Percentiles rank a stretch among this genome's conserved stretches.
These are phyloP conservation scores for Trichoderma erinaceum DNA, from an alignment of 495 filamentous ascomycete species.

Conservation along the genomic window DNA sequence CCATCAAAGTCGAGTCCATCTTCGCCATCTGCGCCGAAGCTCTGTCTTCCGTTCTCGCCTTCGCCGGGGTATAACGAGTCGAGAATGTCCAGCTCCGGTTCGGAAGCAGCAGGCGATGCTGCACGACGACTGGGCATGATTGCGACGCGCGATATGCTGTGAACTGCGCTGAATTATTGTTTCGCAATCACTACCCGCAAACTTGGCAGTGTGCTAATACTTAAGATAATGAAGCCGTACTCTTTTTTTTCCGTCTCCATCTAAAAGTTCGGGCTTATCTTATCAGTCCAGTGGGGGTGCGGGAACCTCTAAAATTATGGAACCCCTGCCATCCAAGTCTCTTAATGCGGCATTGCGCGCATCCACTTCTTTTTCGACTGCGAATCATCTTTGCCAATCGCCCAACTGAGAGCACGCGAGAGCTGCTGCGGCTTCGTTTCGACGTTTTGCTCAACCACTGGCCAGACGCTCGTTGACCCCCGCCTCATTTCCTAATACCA, in stretches of 20 bases:
- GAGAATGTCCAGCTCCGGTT: constrained; percentile 88
- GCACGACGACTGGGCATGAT: constrained; percentile 36
- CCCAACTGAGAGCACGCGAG: background rate
- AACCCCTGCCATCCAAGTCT: background rate
- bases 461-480: background rate
- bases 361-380: background rate
- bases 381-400: constrained; percentile 2
- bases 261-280: constrained; percentile 15
- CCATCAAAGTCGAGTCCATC: constrained; percentile 33
- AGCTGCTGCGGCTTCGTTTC: background rate
- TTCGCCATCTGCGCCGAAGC: constrained; percentile 25
- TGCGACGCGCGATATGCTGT: background rate
- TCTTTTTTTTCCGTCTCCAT: constrained; percentile 9
- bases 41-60: constrained; percentile 23
- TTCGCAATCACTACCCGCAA: background rate
- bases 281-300: constrained; percentile 13
- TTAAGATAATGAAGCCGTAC: background rate
- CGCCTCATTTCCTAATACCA: background rate
- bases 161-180: background rate
- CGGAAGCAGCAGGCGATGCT: constrained; percentile 76
- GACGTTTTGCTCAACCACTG: background rate
- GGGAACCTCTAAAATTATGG: background rate
- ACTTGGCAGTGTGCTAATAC: background rate
- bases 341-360: background rate
- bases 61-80: constrained; percentile 64